These are phyloP conservation scores for Coniosporium tulheliwenetii DNA, from an alignment of 2,329 filamentous ascomycete genomes.

Conservation along the genomic window DNA sequence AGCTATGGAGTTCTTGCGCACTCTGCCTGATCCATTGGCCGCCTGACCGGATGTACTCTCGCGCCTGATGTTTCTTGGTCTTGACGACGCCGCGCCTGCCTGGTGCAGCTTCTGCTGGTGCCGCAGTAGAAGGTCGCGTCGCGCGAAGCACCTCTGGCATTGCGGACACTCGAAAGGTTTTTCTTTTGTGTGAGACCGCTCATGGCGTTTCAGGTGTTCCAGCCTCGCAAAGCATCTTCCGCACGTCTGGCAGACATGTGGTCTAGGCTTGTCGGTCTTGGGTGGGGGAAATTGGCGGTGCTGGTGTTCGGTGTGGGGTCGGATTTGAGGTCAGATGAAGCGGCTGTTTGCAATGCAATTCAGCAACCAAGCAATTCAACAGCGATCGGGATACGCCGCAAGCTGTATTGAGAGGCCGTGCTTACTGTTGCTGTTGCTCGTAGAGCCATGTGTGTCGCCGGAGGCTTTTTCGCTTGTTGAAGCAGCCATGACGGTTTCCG, in stretches of 20 bases:
- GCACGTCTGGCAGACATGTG: slow-evolving; percentile 86
- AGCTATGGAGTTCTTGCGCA: slow-evolving; percentile 84
- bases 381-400: neutral
- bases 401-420: neutral
- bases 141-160: slow-evolving; percentile 86
- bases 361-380: neutral
- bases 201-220: slow-evolving; percentile 93
- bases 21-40: slow-evolving; percentile 50
- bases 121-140: slow-evolving; percentile 76
- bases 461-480: no score
- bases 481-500: no score
- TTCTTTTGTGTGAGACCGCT: slow-evolving; percentile 95
- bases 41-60: slow-evolving; percentile 71
- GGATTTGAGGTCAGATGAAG: neutral
- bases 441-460: neutral
- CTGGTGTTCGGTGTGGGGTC: neutral
- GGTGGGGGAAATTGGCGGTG: slow-evolving; percentile 48
- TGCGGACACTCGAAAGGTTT: slow-evolving; percentile 97
- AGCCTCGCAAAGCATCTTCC: slow-evolving; percentile 83
- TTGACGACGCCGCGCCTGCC: slow-evolving; percentile 72
- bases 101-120: slow-evolving; percentile 99
- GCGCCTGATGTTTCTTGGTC: slow-evolving; percentile 66
- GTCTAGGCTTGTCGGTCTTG: slow-evolving; percentile 94
- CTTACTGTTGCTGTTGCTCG: neutral
- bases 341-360: slow-evolving; percentile 2